Evolutionary conservation across 805 yeast genomes (phyloP).

Genomic region (Lachancea fermentati): DNA sequence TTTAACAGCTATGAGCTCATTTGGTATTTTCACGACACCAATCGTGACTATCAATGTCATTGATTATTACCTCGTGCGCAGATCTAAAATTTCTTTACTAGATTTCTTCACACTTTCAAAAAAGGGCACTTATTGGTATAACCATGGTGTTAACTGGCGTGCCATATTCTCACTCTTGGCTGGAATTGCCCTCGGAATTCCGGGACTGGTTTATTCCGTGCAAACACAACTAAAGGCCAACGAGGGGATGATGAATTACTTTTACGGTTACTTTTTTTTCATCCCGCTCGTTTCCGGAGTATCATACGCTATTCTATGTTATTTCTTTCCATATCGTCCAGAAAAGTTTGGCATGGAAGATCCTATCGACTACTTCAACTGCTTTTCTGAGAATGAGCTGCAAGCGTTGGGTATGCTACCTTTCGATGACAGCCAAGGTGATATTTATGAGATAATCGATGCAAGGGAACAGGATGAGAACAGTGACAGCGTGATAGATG

Average conservation of each 20-base stretch:
- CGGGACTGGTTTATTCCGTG: conserved; percentile 18
- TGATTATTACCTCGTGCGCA: conserved; percentile 35
- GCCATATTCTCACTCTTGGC: conserved; percentile 12
- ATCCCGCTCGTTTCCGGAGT: conserved; percentile 17
- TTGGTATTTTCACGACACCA: conserved; percentile 36
- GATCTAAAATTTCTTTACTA: conserved; percentile 28
- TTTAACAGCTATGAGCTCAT: conserved; percentile 35
- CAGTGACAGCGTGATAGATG: not conserved
- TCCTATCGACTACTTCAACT: conserved; percentile 21
- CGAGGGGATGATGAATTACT: conserved; percentile 17
- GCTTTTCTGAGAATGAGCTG: conserved; percentile 18
- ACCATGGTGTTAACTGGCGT: conserved; percentile 17
- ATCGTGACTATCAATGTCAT: conserved; percentile 33
- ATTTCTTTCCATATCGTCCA: conserved; percentile 15
- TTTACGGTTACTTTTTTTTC: conserved; percentile 21
- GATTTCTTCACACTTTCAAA: conserved; percentile 31
- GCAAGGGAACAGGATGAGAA: conserved; percentile 5
- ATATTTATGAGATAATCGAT: conserved; percentile 11
- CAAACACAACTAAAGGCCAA: conserved; percentile 11
- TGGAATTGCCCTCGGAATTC: conserved; percentile 18
- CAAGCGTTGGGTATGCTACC: conserved; percentile 16
- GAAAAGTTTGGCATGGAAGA: conserved; percentile 13
- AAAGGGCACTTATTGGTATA: conserved; percentile 20
- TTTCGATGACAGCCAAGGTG: conserved; percentile 6
- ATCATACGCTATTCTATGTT: conserved; percentile 11